Evolutionary conservation across 345 rosid species (phyloP).

Genomic region (Populus pruinosa): DNA sequence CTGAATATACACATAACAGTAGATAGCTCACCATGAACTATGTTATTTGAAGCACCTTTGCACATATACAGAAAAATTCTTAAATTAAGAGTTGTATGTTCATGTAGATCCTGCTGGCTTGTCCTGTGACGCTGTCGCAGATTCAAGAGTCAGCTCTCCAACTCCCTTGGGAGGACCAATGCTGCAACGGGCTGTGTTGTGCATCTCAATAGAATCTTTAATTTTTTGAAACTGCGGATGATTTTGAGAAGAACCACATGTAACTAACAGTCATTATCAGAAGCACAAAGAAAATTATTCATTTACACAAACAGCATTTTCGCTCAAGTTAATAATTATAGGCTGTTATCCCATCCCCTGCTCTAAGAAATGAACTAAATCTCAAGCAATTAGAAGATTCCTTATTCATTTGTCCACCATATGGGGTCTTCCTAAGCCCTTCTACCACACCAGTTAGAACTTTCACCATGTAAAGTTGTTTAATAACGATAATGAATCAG

Average conservation of each 20-base stretch:
- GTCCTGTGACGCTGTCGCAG: slow-evolving; percentile 33
- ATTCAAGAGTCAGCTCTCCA: slow-evolving; percentile 56
- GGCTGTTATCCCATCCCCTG: not conserved
- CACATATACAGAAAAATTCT: slow-evolving; percentile 14
- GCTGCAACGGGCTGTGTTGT: slow-evolving; percentile 61
- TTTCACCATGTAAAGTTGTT: not conserved
- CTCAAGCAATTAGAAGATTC: not conserved
- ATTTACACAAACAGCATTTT: not conserved
- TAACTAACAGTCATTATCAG: not conserved
- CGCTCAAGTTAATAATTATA: not conserved
- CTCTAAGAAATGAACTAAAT: not conserved
- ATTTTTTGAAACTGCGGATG: slow-evolving; percentile 78
- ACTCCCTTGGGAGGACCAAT: slow-evolving; percentile 50
- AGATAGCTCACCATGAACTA: not conserved
- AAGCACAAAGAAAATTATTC: not conserved
- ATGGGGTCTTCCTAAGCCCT: not conserved
- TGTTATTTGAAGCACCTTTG: not conserved
- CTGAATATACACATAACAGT: slow-evolving; percentile 23
- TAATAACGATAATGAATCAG: not conserved
- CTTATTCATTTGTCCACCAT: not conserved
- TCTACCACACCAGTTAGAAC: not conserved
- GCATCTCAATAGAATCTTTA: slow-evolving; percentile 69
- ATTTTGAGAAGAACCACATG: not conserved
- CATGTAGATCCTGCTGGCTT: slow-evolving; percentile 38
- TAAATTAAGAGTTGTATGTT: slow-evolving; percentile 8